Evolutionary conservation across 345 rosid genomes (phyloP), one percentile per base, ranked within the genome.

Genomic region (Reutealis trisperma): DNA sequence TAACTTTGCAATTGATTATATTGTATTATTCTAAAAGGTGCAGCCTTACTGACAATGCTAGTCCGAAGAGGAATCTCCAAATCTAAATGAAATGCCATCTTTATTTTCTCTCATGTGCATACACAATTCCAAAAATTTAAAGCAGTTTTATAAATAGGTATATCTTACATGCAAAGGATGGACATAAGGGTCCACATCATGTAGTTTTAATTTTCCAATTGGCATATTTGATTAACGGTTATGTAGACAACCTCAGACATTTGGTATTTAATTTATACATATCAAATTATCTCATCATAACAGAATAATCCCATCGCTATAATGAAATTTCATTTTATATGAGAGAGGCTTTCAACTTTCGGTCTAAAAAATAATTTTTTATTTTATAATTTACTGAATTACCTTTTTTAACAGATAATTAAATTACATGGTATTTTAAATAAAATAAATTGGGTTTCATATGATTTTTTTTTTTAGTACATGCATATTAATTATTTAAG

Each of bases 1-100:
- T 65, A 72, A 73, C 98, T 90, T 90, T 90, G 83, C 80, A 37
- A 37, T 76, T 82, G 42, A 79, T 76, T 82, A 70, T 81, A 77
- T 82, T 57, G 57, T 74, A 51, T 51, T 51, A 51, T 51, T 11
- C 14, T 14, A 51, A 59, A 72, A 72, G 77, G 65, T 45, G 79
- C 83, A 75, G 60, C 80, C 76, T 71, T 21, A 70, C 70, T 62
- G 75, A 51, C 19, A 70, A 72, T 47, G 27, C 22, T 59, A 49
- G 61, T 73, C 79, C 72, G 65, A 80, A 80, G 78, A 79, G 16
- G 79, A 87, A 79, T 83, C 86, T 81, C 82, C 81, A 80, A 74
- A 83, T 77, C 80, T 49, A 79, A 77, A 68, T 72, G 57, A 71
- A 70, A 72, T 70, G 30, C 15, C 70, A 34, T 34, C 44, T 44